A percentile compares a stretch with the other conserved stretches of the same genome.
Conservation (phyloP, 2,329 filamentous ascomycete species). For the Colletotrichum abscissum region DNA sequence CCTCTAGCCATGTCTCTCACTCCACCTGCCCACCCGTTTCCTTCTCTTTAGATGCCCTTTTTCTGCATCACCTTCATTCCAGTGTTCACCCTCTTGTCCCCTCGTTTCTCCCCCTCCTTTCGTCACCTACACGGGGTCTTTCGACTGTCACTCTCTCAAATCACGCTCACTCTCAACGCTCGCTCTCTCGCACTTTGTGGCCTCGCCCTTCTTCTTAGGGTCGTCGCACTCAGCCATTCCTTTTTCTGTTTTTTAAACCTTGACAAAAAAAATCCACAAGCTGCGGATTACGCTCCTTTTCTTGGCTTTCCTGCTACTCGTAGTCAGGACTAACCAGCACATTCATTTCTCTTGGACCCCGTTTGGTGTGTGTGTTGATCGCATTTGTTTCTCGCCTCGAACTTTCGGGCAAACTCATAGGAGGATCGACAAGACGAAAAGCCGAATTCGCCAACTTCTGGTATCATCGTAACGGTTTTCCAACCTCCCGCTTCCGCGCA, state of each 20-base stretch:
- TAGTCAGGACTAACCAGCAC: conserved; percentile 10
- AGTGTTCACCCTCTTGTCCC: conserved; percentile 23
- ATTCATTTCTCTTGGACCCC: conserved; percentile 30
- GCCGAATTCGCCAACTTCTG: neutral
- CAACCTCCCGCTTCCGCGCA: neutral
- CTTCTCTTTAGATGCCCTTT: conserved; percentile 19
- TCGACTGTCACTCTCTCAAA: conserved; percentile 28
- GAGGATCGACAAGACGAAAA: conserved; percentile 6
- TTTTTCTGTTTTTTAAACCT: conserved; percentile 2
- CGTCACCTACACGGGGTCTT: conserved; percentile 33
- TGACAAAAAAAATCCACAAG: neutral
- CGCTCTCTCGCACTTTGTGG: conserved; percentile 13
- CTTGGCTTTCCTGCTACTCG: conserved; percentile 22
- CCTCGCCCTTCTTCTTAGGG: conserved; percentile 5
- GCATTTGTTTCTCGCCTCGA: conserved; percentile 34
- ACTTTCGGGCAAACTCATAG: conserved; percentile 1
- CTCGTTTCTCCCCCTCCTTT: conserved; percentile 30
- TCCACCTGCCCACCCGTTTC: conserved; percentile 21
- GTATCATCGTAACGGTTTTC: conserved; percentile 3
- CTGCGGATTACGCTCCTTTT: conserved; percentile 27
- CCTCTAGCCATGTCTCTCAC: conserved; percentile 33
- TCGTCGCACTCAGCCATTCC: conserved; percentile 32
- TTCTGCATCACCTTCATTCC: conserved; percentile 34
- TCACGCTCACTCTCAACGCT: neutral
- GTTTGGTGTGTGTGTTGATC: conserved; percentile 36